Base-by-base conservation (phyloP, 208 protist genomes). In the Trypanosoma cruzi region DNA sequence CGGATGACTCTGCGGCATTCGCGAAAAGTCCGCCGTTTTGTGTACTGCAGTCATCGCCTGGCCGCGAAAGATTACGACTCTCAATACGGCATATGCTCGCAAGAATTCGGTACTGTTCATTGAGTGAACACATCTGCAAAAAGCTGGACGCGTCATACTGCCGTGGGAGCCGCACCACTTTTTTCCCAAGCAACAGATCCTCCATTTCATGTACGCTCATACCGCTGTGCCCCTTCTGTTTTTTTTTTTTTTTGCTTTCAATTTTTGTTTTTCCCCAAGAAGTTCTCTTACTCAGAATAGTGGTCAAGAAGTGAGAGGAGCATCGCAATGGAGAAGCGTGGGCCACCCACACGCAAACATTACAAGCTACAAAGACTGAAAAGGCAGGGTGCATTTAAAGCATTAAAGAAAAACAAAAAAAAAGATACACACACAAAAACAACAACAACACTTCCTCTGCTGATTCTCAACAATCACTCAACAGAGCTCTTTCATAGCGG, bases 81-180 rank as follows among this genome's bases (percentile, higher is more conserved):
- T 73, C 68, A 57, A 26, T 67, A 18, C 57, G 24, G 36, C 26
- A 67, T n/a, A 73, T 57, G 16, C 52, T 59, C 24, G 68, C 68
- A 40, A 73, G 58, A 49, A 73, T 61, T n/a, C 68, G 55, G 26
- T 73, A 73, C 49, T 65, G 57, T 40, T 58, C 54, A 29, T 52
- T 73, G 14, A 34, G 34, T 22, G 68, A 20, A 54, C 68, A 73
- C 14, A 26, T 2, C 31, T 58, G 32, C n/a, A 73, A 48, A 61
- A 73, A 73, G 24, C 32, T 24, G 24, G 60, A 62, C 16, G 57
- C 58, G 40, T 73, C 68, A 49, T 73, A 73, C 48, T 73, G 68
- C 18, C 28, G 46, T 32, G 44, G 29, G 18, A 73, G 61, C 28
- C 68, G 68, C 42, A 73, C 1, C 52, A 73, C 46, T 24, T 48